Evolutionary conservation across 2,329 filamentous ascomycete genomes (phyloP).

Genomic region (Trichoderma gracile): DNA sequence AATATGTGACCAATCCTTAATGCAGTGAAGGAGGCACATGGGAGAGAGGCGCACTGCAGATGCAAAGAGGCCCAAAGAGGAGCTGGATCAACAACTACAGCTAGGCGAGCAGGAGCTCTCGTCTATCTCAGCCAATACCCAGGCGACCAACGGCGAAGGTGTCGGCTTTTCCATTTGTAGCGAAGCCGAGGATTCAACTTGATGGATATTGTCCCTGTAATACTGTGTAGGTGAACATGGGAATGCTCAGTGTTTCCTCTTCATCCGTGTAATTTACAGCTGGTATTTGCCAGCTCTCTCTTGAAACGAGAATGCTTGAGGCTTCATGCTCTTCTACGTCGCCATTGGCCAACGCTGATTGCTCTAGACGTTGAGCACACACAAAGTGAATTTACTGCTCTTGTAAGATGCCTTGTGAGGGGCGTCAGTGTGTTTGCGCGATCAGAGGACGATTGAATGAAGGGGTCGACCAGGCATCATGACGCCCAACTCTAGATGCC

Average conservation of each 20-base stretch:
- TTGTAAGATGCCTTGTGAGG: background rate
- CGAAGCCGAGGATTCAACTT: background rate
- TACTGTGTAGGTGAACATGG: background rate
- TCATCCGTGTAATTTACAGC: conserved; percentile 9
- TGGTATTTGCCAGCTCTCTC: background rate
- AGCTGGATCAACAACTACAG: no score
- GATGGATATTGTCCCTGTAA: background rate
- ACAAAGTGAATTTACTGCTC: background rate
- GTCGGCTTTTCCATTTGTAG: background rate
- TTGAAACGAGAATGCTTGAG: background rate
- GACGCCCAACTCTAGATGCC: no score
- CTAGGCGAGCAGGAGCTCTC: background rate
- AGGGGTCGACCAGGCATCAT: no score
- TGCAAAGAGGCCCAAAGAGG: background rate
- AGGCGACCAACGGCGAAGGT: background rate
- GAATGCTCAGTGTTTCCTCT: background rate
- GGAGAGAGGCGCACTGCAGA: background rate
- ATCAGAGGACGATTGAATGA: background rate
- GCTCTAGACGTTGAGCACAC: background rate
- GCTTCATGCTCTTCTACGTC: background rate
- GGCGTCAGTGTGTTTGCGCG: no score
- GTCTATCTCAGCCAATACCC: background rate
- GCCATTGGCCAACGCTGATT: no score
- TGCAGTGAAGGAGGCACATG: background rate
- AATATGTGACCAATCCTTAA: no score